Base-by-base conservation (phyloP, 805 yeast genomes). In the Lipomyces orientalis region DNA sequence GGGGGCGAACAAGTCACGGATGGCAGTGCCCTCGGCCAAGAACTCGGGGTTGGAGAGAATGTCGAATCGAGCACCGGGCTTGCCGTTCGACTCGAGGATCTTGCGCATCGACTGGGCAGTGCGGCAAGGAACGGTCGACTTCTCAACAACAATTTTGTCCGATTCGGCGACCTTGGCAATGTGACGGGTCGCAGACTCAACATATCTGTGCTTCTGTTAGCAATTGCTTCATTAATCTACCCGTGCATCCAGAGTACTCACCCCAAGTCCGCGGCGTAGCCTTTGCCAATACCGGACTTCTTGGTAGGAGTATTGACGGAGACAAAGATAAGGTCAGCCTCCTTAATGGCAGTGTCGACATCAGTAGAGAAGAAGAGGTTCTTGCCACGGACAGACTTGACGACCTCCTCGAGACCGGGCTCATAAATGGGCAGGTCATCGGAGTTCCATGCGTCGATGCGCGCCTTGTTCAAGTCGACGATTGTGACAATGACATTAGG, bases 271-370 rank as follows among this genome's bases (percentile, higher is more conserved):
- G 77, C 76, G 16, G 77, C 77, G 60, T 67, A 74, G 25, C 77
- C 77, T 9, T 66, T 64, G 43, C 77, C 77, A 64, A 74, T 72
- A 39, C 77, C 77, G 39, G 73, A 46, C 67, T 70, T 72, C 74
- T 75, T 75, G 68, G 77, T 75, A 25, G 77, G 77, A 29, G 77
- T 75, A 67, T 75, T 75, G 64, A 75, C 77, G 14, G 77, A 74
- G 59, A 75, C 77, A 63, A 75, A 75, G 60, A 75, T 73, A 22
- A 75, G 69, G 62, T 75, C 77, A 49, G 77, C 77, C 67, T 74
- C 76, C 51, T 54, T 61, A 64, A 75, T 75, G 58, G 76, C 74
- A 54, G 62, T 65, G 65, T 74, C 75, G 60, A 73, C 72, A 60
- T 75, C 76, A 54, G 77, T 75, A 29, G 77, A 62, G 70, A 75